Percentiles rank a stretch among this genome's conserved stretches.
Evolutionary conservation across 805 yeast genomes (phyloP).

Genomic region (Starmerella floris): DNA sequence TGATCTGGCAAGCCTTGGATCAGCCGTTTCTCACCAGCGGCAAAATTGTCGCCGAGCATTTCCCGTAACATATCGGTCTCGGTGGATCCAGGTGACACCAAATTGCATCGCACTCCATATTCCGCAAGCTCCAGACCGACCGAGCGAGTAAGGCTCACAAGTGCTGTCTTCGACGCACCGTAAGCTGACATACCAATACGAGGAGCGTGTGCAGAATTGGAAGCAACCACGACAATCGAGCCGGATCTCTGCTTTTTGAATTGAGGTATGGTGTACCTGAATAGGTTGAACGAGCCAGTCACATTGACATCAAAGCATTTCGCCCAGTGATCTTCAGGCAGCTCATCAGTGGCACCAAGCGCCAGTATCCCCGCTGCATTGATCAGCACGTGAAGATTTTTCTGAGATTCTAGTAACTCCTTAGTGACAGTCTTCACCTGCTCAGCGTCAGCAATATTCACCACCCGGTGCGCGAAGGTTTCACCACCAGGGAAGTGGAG

Average conservation of each 20-base stretch:
- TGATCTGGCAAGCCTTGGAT: conserved; percentile 13
- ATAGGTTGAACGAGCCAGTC: conserved; percentile 10
- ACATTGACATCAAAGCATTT: conserved; percentile 13
- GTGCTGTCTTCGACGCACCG: conserved; percentile 15
- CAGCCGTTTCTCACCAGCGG: neutral
- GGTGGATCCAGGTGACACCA: conserved; percentile 15
- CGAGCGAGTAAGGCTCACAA: conserved; percentile 7
- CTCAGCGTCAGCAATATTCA: conserved; percentile 4
- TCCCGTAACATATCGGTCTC: conserved; percentile 14
- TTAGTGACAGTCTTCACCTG: neutral
- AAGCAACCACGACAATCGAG: conserved; percentile 9
- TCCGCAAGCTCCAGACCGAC: conserved; percentile 14
- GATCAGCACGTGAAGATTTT: conserved; percentile 8
- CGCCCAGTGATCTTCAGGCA: conserved; percentile 6
- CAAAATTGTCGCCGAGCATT: conserved; percentile 6
- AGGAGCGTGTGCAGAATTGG: conserved; percentile 15
- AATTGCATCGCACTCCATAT: conserved; percentile 11
- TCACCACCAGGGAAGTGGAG: neutral
- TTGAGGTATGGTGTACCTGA: conserved; percentile 3
- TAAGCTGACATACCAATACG: conserved; percentile 17
- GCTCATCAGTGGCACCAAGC: conserved; percentile 9
- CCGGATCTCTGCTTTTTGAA: conserved; percentile 9
- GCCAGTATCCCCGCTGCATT: conserved; percentile 13
- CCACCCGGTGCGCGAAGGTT: neutral
- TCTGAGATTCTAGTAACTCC: neutral